Evolutionary conservation across 176 grass and related monocot species (phyloP).

Genomic region (Eremochloa ophiuroides): DNA sequence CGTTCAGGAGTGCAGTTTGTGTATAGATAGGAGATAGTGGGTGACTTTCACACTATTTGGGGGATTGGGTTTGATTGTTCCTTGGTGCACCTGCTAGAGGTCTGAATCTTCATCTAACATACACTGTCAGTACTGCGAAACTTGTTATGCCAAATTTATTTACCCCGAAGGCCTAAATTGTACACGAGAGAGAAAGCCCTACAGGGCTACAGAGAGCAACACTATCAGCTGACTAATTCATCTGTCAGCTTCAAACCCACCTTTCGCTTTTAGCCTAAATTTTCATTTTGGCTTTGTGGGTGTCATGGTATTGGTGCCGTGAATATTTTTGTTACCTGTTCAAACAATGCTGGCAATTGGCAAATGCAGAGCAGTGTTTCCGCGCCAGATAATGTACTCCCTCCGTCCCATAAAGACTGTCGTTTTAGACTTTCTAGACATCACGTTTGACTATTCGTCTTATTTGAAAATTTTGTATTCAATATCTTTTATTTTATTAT

Average conservation of each 20-base stretch:
- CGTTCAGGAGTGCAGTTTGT: slow-evolving; percentile 37
- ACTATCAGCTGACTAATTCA: slow-evolving; percentile 34
- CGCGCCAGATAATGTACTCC: not conserved
- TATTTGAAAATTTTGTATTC: too few relatives aligned
- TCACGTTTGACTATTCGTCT: too few relatives aligned
- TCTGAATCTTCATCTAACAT: slow-evolving; percentile 41
- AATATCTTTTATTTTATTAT: too few relatives aligned
- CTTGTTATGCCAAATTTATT: slow-evolving; percentile 39
- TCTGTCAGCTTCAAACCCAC: slow-evolving; percentile 2
- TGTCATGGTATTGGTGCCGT: not conserved
- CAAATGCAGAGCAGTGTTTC: too few relatives aligned
- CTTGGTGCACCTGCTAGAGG: slow-evolving; percentile 28
- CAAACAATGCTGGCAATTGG: not conserved
- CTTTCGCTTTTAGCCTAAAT: not conserved
- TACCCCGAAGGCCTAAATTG: slow-evolving; percentile 30
- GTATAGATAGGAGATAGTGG: slow-evolving; percentile 53
- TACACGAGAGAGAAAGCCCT: slow-evolving; percentile 47
- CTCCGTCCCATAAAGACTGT: too few relatives aligned
- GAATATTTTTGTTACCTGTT: not conserved
- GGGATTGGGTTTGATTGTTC: slow-evolving; percentile 32
- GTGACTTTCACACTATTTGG: slow-evolving; percentile 17
- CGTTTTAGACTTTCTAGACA: too few relatives aligned
- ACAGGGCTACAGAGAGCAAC: slow-evolving; percentile 7
- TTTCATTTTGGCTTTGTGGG: not conserved
- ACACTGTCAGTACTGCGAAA: slow-evolving; percentile 27